Conservation (phyloP, 1,139 yeast species). For the Diutina mesorugosa region DNA sequence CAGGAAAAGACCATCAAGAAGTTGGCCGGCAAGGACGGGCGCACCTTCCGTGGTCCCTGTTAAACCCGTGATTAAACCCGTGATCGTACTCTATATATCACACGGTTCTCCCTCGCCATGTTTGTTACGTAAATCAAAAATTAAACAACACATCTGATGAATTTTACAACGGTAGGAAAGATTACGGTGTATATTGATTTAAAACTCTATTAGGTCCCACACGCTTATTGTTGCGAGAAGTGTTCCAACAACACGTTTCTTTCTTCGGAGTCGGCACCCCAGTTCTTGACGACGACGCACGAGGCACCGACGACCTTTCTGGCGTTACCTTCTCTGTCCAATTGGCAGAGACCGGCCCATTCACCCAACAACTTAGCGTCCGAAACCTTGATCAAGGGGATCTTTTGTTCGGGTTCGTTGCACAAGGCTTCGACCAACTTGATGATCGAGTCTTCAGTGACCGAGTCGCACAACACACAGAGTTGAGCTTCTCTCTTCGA, state of each 20-base stretch:
- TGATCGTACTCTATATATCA: too few species aligned
- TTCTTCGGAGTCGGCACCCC: constrained; percentile 99
- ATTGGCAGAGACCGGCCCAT: constrained; percentile 99
- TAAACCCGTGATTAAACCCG: too few species aligned
- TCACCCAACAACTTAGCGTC: constrained; percentile 99
- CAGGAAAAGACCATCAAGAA: constrained; percentile 1
- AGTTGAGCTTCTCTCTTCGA: constrained; percentile 96
- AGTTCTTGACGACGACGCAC: constrained; percentile 98
- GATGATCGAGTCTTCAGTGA: constrained; percentile 94
- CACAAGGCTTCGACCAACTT: constrained; percentile 99
- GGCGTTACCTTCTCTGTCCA: constrained; percentile 99
- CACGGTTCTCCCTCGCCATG: background rate
- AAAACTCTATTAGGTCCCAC: background rate
- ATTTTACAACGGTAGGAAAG: too few species aligned
- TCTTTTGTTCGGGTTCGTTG: constrained; percentile 93
- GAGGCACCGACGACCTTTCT: constrained; percentile 99
- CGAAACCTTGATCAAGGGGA: constrained; percentile 97
- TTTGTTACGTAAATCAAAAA: background rate
- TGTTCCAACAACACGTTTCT: constrained; percentile 94
- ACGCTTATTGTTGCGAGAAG: constrained; percentile 72
- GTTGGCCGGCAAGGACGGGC: background rate
- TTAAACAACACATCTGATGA: too few species aligned
- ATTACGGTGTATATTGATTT: background rate
- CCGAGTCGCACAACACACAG: constrained; percentile 96
- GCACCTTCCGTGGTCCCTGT: background rate